phyloP scores from a whole-genome alignment of 164 flowering plant species.

The grape (Vitis vinifera) region ASM3070453v1 NC_081805.1:1219501-1220000 shows the following conservation, averaged over 20 bases:
- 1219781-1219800: background rate
- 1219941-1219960: slow-evolving; percentile 15
- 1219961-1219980: slow-evolving; percentile 1
- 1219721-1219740: slow-evolving; percentile 12
- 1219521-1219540: background rate
- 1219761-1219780: slow-evolving; percentile 11
- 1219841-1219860: background rate
- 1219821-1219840: background rate
- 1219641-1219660: background rate
- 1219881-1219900: slow-evolving; percentile 7
- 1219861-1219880: slow-evolving; percentile 21
- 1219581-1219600: slow-evolving; percentile 15
- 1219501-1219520: no score
- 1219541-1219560: slow-evolving; percentile 25
- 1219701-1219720: slow-evolving; percentile 30
- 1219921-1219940: slow-evolving; percentile 10
- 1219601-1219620: slow-evolving; percentile 18
- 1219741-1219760: slow-evolving; percentile 17
- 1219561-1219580: slow-evolving; percentile 21
- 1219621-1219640: slow-evolving; percentile 1
- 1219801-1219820: background rate
- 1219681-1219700: background rate
- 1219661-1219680: background rate
- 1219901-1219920: slow-evolving; percentile 18
- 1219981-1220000: slow-evolving; percentile 12